Base-by-base conservation (phyloP, 1,139 yeast genomes). In the Zygotorulaspora mrakii region DNA sequence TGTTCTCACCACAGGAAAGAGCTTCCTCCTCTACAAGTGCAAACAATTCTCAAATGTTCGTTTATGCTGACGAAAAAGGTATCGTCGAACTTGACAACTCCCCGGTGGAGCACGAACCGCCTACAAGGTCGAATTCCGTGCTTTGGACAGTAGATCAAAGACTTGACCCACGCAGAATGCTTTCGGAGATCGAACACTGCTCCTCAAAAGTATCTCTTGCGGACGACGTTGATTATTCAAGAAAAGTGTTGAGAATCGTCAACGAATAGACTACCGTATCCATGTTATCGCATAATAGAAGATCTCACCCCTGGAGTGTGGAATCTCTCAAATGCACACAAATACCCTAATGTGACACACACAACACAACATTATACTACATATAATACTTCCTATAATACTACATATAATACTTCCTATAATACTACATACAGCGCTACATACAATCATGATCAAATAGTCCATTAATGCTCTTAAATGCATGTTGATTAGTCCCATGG, bases 151-250 rank as follows among this genome's bases (percentile, higher is more conserved):
- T 81, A 37, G 94, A 84, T 57, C 79, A 79, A 48, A 68, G 88
- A 32, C 62, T 82, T 43, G 89, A 83, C 50, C 87, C 89, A 2
- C 68, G 70, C 25, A 76, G 78, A 33, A 71, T 82, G 71, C 78
- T 79, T 57, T 64, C 73, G 40, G 54, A 56, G 25, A 53, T 61
- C 66, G 78, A 55, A 30, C 76, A 74, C 12, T 44, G 39, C 53
- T 74, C 71, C 42, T 78, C 87, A 14, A 68, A 73, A 42, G 70
- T 76, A 47, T 75, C 85, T n/a, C 65, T 85, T 41, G 82, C 79
- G 27, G 94, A 85, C 59, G 82, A 83, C 47, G 68, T 71, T 43
- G 94, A 84, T 59, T 84, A 84, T 60, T 77, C 86, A 5, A 68
- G 94, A 43, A 73, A 79, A 48, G 82, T 79, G 10, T 66, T 85